Conservation (phyloP, 164 flowering plant species). For the Sedum album region DNA sequence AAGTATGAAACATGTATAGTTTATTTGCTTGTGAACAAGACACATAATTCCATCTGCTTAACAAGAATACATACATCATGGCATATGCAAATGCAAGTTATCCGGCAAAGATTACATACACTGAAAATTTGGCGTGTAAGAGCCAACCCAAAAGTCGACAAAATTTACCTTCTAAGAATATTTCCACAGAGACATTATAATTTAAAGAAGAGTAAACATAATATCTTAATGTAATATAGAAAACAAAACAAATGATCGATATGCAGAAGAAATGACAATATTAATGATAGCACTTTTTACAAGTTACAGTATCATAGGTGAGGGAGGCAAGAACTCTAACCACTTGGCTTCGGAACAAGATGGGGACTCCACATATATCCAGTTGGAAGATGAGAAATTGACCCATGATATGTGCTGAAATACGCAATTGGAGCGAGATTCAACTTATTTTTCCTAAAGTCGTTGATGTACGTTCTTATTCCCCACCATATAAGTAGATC, state of each 20-base stretch:
- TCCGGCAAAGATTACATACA: neutral
- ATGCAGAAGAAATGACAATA: neutral
- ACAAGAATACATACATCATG: neutral
- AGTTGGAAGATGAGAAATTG: slow-evolving; percentile 83
- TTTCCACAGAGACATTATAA: too few relatives aligned
- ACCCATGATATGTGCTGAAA: slow-evolving; percentile 78
- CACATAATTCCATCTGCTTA: neutral
- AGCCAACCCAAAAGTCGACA: too few relatives aligned
- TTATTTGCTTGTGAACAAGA: neutral
- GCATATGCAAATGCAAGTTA: neutral
- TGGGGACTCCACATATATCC: slow-evolving; percentile 97
- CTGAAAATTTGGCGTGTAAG: too few relatives aligned
- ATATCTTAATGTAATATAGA: too few relatives aligned
- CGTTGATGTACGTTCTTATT: slow-evolving; percentile 76
- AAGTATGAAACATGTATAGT: neutral
- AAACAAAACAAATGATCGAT: neutral
- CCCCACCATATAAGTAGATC: slow-evolving; percentile 93
- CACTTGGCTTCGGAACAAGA: slow-evolving; percentile 84
- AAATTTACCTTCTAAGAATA: too few relatives aligned
- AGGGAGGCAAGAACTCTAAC: slow-evolving; percentile 27
- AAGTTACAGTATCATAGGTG: neutral
- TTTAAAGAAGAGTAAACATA: too few relatives aligned
- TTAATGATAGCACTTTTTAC: neutral
- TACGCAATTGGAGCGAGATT: slow-evolving; percentile 90
- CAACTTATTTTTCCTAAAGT: slow-evolving; percentile 79